A percentile compares a stretch with the other conserved stretches of the same genome.
Conservation (phyloP, 2,329 filamentous ascomycete genomes). For the Trichoderma arundinaceum region DNA sequence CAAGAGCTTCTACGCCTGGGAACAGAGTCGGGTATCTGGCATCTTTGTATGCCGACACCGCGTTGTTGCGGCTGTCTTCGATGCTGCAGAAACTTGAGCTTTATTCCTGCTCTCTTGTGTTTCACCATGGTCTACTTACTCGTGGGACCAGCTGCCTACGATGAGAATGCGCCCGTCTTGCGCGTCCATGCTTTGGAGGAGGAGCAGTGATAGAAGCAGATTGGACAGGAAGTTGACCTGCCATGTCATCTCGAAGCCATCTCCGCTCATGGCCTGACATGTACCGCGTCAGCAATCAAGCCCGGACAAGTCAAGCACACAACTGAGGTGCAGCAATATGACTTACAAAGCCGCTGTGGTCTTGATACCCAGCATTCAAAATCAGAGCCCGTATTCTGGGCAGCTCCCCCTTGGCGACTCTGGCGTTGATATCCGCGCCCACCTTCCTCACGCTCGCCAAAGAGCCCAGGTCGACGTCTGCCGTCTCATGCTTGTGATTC, state of each 20-base stretch:
- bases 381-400: conserved; percentile 49
- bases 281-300: background rate
- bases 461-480: conserved; percentile 43
- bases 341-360: conserved; percentile 39
- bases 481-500: conserved; percentile 42
- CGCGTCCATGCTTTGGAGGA: conserved; percentile 44
- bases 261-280: conserved; percentile 38
- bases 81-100: conserved; percentile 35
- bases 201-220: conserved; percentile 40
- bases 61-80: conserved; percentile 40
- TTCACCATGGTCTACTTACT: conserved; percentile 38
- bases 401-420: conserved; percentile 42
- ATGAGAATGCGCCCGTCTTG: conserved; percentile 40
- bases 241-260: conserved; percentile 44
- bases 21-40: conserved; percentile 39
- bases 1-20: conserved; percentile 41
- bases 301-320: background rate
- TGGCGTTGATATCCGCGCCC: conserved; percentile 41
- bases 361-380: conserved; percentile 44
- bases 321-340: background rate
- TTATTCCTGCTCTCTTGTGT: background rate
- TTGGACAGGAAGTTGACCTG: conserved; percentile 45
- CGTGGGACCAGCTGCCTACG: conserved; percentile 44
- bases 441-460: conserved; percentile 39
- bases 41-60: conserved; percentile 37